Evolutionary conservation across 768 basidiomycete species (phyloP).

Genomic region (Tulasnella sp.): DNA sequence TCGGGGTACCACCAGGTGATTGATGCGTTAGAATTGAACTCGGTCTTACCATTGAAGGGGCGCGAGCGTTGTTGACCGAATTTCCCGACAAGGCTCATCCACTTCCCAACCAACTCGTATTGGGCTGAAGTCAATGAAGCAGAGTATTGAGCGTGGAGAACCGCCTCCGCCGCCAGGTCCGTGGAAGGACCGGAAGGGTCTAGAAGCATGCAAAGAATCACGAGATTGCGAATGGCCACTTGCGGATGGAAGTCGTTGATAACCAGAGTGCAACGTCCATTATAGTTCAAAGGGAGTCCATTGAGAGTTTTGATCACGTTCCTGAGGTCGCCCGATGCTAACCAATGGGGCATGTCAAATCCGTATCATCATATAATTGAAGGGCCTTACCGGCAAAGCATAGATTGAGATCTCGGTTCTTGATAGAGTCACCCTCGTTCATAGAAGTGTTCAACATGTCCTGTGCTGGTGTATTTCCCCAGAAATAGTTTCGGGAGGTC

Average conservation of each 20-base stretch:
- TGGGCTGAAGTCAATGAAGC: constrained; percentile 43
- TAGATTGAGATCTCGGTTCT: constrained; percentile 1
- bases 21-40: too few species aligned
- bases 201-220: constrained; percentile 45
- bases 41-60: background rate
- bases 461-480: constrained; percentile 42
- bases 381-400: constrained; percentile 13
- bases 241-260: constrained; percentile 44
- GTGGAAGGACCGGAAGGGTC: constrained; percentile 37
- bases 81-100: constrained; percentile 32
- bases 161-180: constrained; percentile 43
- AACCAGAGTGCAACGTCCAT: constrained; percentile 43
- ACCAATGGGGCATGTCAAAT: too few species aligned
- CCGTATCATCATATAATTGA: too few species aligned
- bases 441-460: constrained; percentile 39
- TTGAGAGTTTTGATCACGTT: constrained; percentile 47
- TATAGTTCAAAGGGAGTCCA: constrained; percentile 43
- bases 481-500: constrained; percentile 27
- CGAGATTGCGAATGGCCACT: constrained; percentile 45
- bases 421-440: constrained; percentile 30
- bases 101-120: constrained; percentile 33
- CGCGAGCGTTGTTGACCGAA: constrained; percentile 30
- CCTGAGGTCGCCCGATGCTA: constrained; percentile 52
- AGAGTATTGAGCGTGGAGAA: constrained; percentile 52
- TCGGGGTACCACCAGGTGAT: background rate